Evolutionary conservation across 1,284 basidiomycete species (phyloP).

Genomic region (Sanghuangporus weigelae): DNA sequence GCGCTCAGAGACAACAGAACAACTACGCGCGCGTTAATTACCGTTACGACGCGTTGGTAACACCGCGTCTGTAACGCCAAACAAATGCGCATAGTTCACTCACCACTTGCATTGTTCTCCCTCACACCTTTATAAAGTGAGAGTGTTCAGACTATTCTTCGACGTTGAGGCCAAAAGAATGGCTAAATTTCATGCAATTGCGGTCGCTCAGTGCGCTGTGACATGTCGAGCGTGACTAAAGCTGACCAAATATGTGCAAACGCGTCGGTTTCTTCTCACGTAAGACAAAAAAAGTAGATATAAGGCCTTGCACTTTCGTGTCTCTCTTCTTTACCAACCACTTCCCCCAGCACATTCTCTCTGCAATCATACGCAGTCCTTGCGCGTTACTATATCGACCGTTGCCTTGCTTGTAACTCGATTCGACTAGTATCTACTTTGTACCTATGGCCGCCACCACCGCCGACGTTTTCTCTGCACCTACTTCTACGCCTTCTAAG

Average conservation of each 20-base stretch:
- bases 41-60: not conserved
- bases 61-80: slow-evolving; percentile 2
- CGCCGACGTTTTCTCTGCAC: slow-evolving; percentile 18
- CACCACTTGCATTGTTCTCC: not conserved
- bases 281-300: not conserved
- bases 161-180: not conserved
- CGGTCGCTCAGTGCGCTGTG: not conserved
- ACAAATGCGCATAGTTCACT: not conserved
- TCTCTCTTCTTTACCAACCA: not conserved
- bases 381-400: not conserved
- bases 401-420: not conserved
- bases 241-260: slow-evolving; percentile 9
- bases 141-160: not conserved
- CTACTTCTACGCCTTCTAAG: slow-evolving; percentile 19
- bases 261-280: slow-evolving; percentile 16
- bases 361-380: not conserved
- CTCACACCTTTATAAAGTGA: not conserved
- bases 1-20: slow-evolving; percentile 5
- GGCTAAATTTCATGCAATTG: not conserved
- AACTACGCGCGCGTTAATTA: slow-evolving; percentile 6
- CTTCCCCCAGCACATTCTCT: not conserved
- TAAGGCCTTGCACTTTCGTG: not conserved
- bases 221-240: slow-evolving; percentile 6
- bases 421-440: not conserved
- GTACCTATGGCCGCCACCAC: slow-evolving; percentile 14